Evolutionary conservation across 257 asterid species (phyloP), one percentile per base, ranked within the genome.

Genomic region (Petunia secreta): DNA sequence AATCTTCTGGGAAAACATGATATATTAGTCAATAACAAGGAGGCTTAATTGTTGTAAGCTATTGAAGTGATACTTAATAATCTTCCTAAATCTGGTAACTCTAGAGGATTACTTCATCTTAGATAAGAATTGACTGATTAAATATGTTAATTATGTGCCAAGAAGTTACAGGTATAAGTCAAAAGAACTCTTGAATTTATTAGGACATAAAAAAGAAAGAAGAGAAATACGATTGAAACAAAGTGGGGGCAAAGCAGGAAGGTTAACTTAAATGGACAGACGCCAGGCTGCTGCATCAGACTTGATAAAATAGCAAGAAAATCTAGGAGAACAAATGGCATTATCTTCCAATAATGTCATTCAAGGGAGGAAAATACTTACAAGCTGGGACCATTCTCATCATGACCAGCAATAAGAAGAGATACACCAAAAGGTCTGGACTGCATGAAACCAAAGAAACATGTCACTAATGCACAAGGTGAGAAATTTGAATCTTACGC

Each of bases 381-480:
- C 97, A 93, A 80, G 92, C 97, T 86, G 83, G 97, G 97, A 73
- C 97, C 97, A 81, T 91, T 91, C 81, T 92, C 97, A 85, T 92
- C 97, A 16, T 92, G 94, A 74, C 97, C 97, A 87, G 97, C 97
- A 88, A 92, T 92, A 80, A 92, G 93, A 75, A 91, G 97, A 77
- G 98, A 93, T 10, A 93, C 97, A 9, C 98, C 98, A 84, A 93
- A 93, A 79, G 98, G 98, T 77, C 98, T 88, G 13, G 97, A 94
- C 98, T 92, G 97, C 89, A 88, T 5, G 39, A 63, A 75, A 52
- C 57, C 9, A 52, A 52, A 52, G 15, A 52, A 10, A 52, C 15
- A 52, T 15, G 1, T 8, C 9, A 52, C 14, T 52, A 10, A 52
- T 52, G 57, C 57, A 9, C 57, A 52, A 52, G 5, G 15, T 52